These are phyloP conservation scores for Clarireedia homoeocarpa DNA, from an alignment of 2,329 filamentous ascomycete genomes.

Conservation along the genomic window DNA sequence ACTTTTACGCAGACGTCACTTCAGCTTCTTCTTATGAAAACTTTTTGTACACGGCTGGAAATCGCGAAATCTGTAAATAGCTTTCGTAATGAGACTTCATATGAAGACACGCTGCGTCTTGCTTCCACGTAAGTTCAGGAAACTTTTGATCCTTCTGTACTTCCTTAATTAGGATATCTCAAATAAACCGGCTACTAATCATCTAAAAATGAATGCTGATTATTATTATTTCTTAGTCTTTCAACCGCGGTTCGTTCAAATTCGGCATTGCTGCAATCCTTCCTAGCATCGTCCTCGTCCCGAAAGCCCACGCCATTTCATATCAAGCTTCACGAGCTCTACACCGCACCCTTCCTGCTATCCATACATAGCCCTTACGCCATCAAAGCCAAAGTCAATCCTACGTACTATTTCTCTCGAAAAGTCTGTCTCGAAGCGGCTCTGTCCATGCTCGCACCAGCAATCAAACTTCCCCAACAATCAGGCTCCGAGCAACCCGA, in stretches of 20 bases:
- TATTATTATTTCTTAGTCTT: background rate
- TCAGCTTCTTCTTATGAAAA: slow-evolving; percentile 38
- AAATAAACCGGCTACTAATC: too few species aligned
- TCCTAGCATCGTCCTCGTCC: background rate
- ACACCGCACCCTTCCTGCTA: slow-evolving; percentile 47
- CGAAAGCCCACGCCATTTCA: slow-evolving; percentile 6
- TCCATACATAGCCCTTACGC: slow-evolving; percentile 45
- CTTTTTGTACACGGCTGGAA: slow-evolving; percentile 36
- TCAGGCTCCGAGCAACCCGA: background rate
- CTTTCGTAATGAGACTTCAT: slow-evolving; percentile 35
- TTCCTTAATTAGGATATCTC: too few species aligned
- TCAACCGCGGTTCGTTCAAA: background rate
- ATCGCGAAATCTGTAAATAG: slow-evolving; percentile 41
- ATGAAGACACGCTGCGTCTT: slow-evolving; percentile 40
- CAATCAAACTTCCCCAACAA: background rate
- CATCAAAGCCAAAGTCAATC: slow-evolving; percentile 35
- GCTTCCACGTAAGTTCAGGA: slow-evolving; percentile 30
- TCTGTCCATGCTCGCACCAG: slow-evolving; percentile 10
- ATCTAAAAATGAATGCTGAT: too few species aligned
- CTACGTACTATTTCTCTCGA: slow-evolving; percentile 41
- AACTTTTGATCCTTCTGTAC: too few species aligned
- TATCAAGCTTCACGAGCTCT: slow-evolving; percentile 42
- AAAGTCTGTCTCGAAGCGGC: slow-evolving; percentile 40
- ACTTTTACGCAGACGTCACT: slow-evolving; percentile 42
- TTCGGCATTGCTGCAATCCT: slow-evolving; percentile 1